Evolutionary conservation across 192 early-diverging fungal genomes (phyloP).

Genomic region (Polychytrium aggregatum): DNA sequence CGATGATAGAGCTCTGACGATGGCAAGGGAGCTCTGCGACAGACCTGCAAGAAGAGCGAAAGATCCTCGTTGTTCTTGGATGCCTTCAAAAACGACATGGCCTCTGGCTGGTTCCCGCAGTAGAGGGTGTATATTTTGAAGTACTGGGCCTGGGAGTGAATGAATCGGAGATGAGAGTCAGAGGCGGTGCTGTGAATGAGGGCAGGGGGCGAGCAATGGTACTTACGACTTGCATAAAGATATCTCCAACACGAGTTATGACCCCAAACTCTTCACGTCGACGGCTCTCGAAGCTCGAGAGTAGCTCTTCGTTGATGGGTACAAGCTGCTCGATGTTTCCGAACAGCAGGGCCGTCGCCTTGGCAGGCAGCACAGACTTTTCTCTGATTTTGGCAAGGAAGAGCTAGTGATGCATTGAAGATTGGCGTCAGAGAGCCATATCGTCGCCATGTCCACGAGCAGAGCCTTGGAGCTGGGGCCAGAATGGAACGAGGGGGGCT

Average conservation of each 20-base stretch:
- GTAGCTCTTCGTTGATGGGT: slow-evolving; percentile 28
- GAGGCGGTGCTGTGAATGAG: too few relatives aligned
- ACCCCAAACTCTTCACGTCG: slow-evolving; percentile 12
- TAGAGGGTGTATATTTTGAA: slow-evolving; percentile 56
- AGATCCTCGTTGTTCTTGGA: slow-evolving; percentile 22
- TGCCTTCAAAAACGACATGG: slow-evolving; percentile 37
- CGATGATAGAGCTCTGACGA: too few relatives aligned
- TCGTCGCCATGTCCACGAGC: too few relatives aligned
- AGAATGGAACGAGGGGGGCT: too few relatives aligned
- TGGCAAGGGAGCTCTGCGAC: too few relatives aligned
- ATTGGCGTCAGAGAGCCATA: too few relatives aligned
- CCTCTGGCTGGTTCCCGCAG: slow-evolving; percentile 50
- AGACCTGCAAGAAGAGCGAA: slow-evolving; percentile 32
- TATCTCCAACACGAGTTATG: slow-evolving; percentile 34
- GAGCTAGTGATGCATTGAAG: too few relatives aligned
- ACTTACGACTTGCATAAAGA: slow-evolving; percentile 35
- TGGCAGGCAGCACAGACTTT: slow-evolving; percentile 26
- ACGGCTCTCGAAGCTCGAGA: slow-evolving; percentile 20
- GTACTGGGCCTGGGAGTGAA: slow-evolving; percentile 20
- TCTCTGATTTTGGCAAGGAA: slow-evolving; percentile 27
- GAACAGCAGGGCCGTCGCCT: slow-evolving; percentile 42
- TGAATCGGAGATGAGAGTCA: too few relatives aligned
- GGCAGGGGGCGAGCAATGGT: too few relatives aligned
- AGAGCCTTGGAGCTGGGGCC: too few relatives aligned
- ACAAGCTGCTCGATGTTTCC: slow-evolving; percentile 38